Conservation (phyloP, 805 yeast genomes). For the Scheffersomyces amazonensis region DNA sequence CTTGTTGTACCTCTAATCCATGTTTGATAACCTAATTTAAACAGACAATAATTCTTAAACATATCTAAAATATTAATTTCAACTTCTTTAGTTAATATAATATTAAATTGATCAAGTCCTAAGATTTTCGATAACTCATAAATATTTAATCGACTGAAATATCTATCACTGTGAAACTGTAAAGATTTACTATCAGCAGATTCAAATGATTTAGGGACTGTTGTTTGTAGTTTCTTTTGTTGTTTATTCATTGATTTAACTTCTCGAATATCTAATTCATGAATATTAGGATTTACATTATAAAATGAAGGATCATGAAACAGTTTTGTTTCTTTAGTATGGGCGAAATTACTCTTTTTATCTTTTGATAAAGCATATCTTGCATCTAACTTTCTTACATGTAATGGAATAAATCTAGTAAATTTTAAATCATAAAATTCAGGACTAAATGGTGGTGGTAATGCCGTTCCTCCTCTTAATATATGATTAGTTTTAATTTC, state of each 20-base stretch:
- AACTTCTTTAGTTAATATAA: conserved; percentile 54
- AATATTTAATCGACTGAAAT: conserved; percentile 52
- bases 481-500: no score
- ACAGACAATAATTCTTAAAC: conserved; percentile 57
- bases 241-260: background rate
- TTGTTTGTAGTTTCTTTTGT: background rate
- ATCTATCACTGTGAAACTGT: conserved; percentile 10
- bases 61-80: conserved; percentile 53
- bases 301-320: background rate
- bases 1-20: conserved; percentile 80
- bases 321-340: background rate
- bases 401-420: conserved; percentile 8
- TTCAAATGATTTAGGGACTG: background rate
- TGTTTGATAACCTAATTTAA: conserved; percentile 72
- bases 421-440: conserved; percentile 5
- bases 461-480: background rate
- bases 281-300: background rate
- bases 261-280: background rate
- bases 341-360: conserved; percentile 1
- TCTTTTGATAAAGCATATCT: conserved; percentile 5
- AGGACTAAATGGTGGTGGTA: conserved; percentile 7
- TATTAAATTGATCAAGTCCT: conserved; percentile 39
- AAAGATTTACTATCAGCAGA: no score
- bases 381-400: conserved; percentile 7
- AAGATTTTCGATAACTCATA: conserved; percentile 53